Evolutionary conservation across 257 asterid genomes (phyloP).

Genomic region (Avicennia marina): DNA sequence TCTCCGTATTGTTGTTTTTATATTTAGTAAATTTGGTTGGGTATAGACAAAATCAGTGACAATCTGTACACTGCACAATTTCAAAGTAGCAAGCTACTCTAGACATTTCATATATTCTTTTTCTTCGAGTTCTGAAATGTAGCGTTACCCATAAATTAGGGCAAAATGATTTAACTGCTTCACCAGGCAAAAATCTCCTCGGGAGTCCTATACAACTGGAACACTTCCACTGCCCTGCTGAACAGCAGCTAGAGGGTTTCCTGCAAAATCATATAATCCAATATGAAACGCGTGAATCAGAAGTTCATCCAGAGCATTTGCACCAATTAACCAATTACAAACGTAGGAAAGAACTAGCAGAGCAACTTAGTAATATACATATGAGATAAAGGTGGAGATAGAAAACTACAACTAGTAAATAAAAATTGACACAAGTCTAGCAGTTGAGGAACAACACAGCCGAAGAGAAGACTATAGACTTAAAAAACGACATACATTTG

Average conservation of each 20-base stretch:
- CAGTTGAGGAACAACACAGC: constrained; percentile 3
- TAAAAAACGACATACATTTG: neutral
- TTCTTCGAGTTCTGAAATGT: too few relatives aligned
- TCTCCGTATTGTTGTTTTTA: too few relatives aligned
- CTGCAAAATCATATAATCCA: constrained; percentile 26
- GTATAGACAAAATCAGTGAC: too few relatives aligned
- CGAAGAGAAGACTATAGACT: neutral
- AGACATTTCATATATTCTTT: too few relatives aligned
- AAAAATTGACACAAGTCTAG: neutral
- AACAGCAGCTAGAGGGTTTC: constrained; percentile 28
- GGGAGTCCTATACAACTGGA: constrained; percentile 39
- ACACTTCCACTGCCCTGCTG: constrained; percentile 39
- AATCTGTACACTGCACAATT: too few relatives aligned
- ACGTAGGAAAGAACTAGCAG: neutral
- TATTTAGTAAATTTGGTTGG: too few relatives aligned
- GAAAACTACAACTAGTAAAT: neutral
- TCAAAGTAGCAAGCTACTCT: too few relatives aligned
- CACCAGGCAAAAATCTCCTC: constrained; percentile 32
- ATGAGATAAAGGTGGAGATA: constrained; percentile 6
- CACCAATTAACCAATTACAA: neutral
- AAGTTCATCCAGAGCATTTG: neutral
- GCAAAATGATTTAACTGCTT: too few relatives aligned
- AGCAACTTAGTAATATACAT: neutral
- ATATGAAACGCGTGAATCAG: neutral
- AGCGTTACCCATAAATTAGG: too few relatives aligned